Evolutionary conservation across 805 yeast species (phyloP).

Genomic region (Ogataea populi-albae): DNA sequence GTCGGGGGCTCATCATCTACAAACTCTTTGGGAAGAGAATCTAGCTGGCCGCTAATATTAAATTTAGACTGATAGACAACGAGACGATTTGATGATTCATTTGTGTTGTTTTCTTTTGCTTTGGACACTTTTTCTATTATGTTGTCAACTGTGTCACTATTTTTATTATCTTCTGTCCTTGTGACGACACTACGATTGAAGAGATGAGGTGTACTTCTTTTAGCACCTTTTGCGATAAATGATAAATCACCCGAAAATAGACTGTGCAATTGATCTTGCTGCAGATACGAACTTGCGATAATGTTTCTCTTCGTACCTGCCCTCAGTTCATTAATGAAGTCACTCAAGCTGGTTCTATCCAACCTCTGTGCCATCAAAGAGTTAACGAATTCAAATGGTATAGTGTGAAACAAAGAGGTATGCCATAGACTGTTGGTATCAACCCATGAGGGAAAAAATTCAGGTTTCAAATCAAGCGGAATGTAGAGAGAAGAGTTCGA

Average conservation of each 20-base stretch:
- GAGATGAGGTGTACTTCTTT: slow-evolving; percentile 10
- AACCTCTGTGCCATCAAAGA: slow-evolving; percentile 38
- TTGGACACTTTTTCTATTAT: slow-evolving; percentile 9
- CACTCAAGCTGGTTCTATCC: slow-evolving; percentile 38
- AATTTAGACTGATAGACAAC: slow-evolving; percentile 11
- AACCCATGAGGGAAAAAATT: slow-evolving; percentile 20
- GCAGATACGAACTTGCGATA: slow-evolving; percentile 12
- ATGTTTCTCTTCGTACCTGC: slow-evolving; percentile 38
- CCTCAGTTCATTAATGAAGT: slow-evolving; percentile 41
- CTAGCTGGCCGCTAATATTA: slow-evolving; percentile 19
- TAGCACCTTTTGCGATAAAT: slow-evolving; percentile 1
- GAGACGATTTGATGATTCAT: slow-evolving; percentile 9
- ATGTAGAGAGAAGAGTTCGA: slow-evolving; percentile 51
- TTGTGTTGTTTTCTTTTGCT: slow-evolving; percentile 18
- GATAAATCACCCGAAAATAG: slow-evolving; percentile 11
- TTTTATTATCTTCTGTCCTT: slow-evolving; percentile 19
- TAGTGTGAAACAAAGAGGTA: slow-evolving; percentile 34
- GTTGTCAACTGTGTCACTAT: slow-evolving; percentile 1
- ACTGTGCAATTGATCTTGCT: slow-evolving; percentile 4
- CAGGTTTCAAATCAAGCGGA: slow-evolving; percentile 42
- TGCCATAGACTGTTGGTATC: slow-evolving; percentile 42
- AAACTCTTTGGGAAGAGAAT: slow-evolving; percentile 34
- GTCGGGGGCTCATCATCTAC: slow-evolving; percentile 6
- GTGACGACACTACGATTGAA: slow-evolving; percentile 31
- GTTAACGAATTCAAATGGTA: slow-evolving; percentile 46